Percentiles rank a stretch among this genome's conserved stretches.
phyloP scores from a whole-genome alignment of 2,329 filamentous ascomycete genomes.

The Paradendryphiella salina region DNA sequence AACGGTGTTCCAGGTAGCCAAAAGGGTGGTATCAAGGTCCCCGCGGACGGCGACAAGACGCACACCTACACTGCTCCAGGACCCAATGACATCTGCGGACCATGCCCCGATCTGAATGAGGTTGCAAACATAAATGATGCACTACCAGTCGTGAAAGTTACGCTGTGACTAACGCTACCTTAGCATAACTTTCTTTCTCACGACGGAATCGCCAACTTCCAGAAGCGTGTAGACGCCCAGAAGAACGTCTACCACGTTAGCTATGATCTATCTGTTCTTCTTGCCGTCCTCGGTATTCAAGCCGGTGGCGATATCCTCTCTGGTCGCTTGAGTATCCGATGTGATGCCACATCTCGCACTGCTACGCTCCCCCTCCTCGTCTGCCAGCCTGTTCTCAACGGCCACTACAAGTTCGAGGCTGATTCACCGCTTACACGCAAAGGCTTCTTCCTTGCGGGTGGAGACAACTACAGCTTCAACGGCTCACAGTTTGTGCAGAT shows the following conservation, averaged over 20 bases:
- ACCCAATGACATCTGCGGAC: conserved; percentile 34
- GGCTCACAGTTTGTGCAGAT: conserved; percentile 49
- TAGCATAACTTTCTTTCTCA: conserved; percentile 46
- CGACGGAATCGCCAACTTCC: conserved; percentile 50
- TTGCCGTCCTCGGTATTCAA: conserved; percentile 48
- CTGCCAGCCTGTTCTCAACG: conserved; percentile 49
- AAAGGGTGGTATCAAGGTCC: conserved; percentile 51
- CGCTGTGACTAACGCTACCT: background rate
- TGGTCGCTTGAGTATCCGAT: conserved; percentile 51
- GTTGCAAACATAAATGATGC: conserved; percentile 43
- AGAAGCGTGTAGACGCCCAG: conserved; percentile 52
- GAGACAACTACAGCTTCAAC: conserved; percentile 49
- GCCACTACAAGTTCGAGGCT: conserved; percentile 52
- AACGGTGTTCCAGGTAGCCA: conserved; percentile 50
- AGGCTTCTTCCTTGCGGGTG: conserved; percentile 46
- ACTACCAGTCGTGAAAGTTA: background rate
- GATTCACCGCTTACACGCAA: conserved; percentile 50
- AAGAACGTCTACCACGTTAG: conserved; percentile 54
- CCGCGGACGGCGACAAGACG: conserved; percentile 48
- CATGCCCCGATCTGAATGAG: conserved; percentile 50
- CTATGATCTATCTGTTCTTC: conserved; percentile 48
- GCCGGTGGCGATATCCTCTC: conserved; percentile 50
- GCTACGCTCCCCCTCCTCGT: conserved; percentile 40
- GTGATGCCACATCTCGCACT: conserved; percentile 51
- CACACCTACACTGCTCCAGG: conserved; percentile 24